Evolutionary conservation across 2,329 filamentous ascomycete species (phyloP), one percentile per base, ranked within the genome.

Genomic region (Calonectria pseudoreteaudii): DNA sequence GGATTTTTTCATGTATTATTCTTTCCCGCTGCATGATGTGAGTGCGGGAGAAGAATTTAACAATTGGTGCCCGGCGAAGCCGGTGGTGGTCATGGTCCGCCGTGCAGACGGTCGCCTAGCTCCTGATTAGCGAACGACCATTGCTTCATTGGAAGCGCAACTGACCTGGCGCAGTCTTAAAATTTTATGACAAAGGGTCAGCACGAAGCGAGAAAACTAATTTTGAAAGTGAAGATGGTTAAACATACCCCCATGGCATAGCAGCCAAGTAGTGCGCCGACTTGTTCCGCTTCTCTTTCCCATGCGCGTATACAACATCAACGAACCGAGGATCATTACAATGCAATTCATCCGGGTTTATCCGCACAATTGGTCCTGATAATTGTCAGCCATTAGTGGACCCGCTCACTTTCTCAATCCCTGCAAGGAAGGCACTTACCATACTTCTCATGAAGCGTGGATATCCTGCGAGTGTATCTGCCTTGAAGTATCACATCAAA

Each of bases 401-500:
- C 52, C 66, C 50, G 28, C 66, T 50, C 65, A 34, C 50, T 52
- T 52, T 23, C 30, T 28, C 49, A 41, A 58, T 23, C 52, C 50
- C 36, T 11, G 52, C 13, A 26, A 67, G 28, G 44, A 26, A 67
- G 28, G 44, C 14, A 1, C 18, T 36, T 67, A 75, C 71, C 74
- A 26, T 75, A 75, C 69, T 69, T 44, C 52, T 68, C 28, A 44
- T 75, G 70, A 30, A 73, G 69, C 53, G 60, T 38, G 34, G 56
- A 38, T 47, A 75, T 73, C 36, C n/a, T 64, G 34, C 70, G 67
- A 16, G 73, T 75, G 68, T 71, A 75, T 23, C 75, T 53, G 11
- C 73, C 75, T 36, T 68, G 41, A 20, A 72, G 70, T 28, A 77
- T 65, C 8, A 74, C 71, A 53, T 77, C 75, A 52, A 72, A 72